A percentile compares a stretch with the other conserved stretches of the same genome.
Evolutionary conservation across 164 flowering plant genomes (phyloP).

Genomic region (Kalanchoe fedtschenkoi): DNA sequence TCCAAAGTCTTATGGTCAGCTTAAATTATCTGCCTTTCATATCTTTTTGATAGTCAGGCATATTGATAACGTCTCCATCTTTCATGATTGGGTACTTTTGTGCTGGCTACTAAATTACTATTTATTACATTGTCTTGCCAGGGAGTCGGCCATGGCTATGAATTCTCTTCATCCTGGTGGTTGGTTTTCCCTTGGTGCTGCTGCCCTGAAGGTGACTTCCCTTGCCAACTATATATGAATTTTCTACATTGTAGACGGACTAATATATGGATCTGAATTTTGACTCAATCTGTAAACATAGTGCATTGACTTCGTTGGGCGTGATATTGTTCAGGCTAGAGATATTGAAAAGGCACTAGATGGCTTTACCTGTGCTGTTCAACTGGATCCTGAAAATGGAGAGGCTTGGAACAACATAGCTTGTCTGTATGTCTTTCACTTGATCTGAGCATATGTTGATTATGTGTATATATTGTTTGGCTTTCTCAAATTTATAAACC

Average conservation of each 20-base stretch:
- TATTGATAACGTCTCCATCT: neutral
- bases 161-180: slow-evolving; percentile 93
- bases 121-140: slow-evolving; percentile 13
- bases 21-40: neutral
- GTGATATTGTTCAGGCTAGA: slow-evolving; percentile 44
- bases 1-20: slow-evolving; percentile 61
- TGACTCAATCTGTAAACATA: no score
- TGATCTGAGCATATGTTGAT: neutral
- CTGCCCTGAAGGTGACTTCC: slow-evolving; percentile 64
- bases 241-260: neutral
- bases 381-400: slow-evolving; percentile 96
- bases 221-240: neutral
- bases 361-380: slow-evolving; percentile 76
- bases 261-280: neutral
- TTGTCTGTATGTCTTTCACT: slow-evolving; percentile 49
- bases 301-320: slow-evolving; percentile 6
- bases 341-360: slow-evolving; percentile 76
- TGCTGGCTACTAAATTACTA: neutral
- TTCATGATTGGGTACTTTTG: neutral
- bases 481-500: neutral
- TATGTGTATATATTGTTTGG: no score
- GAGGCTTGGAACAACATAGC: slow-evolving; percentile 99
- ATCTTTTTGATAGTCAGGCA: neutral
- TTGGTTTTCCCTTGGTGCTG: slow-evolving; percentile 98
- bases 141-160: slow-evolving; percentile 90